Evolutionary conservation across 2,329 filamentous ascomycete genomes (phyloP).

Genomic region (Proliferodiscus dingleyae): DNA sequence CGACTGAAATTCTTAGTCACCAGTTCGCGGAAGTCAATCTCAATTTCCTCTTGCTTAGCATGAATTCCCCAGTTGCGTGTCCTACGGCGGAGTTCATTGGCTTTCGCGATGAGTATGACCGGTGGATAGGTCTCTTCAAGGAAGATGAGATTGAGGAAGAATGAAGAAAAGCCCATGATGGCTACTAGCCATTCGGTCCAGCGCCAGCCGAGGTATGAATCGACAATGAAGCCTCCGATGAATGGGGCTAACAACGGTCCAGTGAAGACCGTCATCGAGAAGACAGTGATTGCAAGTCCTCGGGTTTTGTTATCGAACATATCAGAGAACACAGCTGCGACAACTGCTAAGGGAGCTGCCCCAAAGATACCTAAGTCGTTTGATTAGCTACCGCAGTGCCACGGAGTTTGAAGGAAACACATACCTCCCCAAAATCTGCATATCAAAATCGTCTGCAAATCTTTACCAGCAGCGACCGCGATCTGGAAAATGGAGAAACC

Average conservation of each 20-base stretch:
- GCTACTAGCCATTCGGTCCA: conserved; percentile 64
- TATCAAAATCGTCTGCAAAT: conserved; percentile 64
- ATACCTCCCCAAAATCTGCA: conserved; percentile 71
- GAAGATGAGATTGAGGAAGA: conserved; percentile 55
- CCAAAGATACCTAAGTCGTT: conserved; percentile 50
- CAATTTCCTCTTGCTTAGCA: conserved; percentile 67
- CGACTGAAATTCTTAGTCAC: conserved; percentile 48
- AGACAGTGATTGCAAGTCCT: conserved; percentile 53
- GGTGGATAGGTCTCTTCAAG: conserved; percentile 68
- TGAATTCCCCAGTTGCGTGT: conserved; percentile 68
- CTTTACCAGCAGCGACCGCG: conserved; percentile 59
- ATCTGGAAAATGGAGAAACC: conserved; percentile 67
- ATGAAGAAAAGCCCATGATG: conserved; percentile 59
- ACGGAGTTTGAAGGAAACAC: neutral
- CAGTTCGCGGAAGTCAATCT: conserved; percentile 59
- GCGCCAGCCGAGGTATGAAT: conserved; percentile 63
- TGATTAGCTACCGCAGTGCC: conserved; percentile 1
- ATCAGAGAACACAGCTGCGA: conserved; percentile 67
- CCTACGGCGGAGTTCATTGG: conserved; percentile 54
- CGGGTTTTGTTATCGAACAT: conserved; percentile 63
- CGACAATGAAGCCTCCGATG: conserved; percentile 61
- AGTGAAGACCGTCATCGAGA: conserved; percentile 59
- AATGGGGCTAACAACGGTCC: conserved; percentile 65
- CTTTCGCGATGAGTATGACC: conserved; percentile 58
- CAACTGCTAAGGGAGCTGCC: conserved; percentile 62